Percentiles rank a stretch among this genome's conserved stretches.
These are phyloP conservation scores for Fibroporia radiculosa DNA, from an alignment of 768 basidiomycete genomes.

Conservation along the genomic window DNA sequence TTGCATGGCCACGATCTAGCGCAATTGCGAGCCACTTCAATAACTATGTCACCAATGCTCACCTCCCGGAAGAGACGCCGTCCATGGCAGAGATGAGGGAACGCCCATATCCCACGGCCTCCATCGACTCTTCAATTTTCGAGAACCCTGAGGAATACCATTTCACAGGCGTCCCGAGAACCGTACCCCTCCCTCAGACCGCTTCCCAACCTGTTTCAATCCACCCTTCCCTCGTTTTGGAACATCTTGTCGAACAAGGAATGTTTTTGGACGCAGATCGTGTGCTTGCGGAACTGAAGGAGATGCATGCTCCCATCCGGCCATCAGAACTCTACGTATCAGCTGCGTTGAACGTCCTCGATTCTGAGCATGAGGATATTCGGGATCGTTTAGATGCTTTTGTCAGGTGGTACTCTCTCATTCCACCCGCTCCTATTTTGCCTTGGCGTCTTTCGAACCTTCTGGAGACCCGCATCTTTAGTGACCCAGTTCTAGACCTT, in stretches of 20 bases:
- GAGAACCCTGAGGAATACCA: conserved; percentile 30
- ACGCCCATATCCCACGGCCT: conserved; percentile 26
- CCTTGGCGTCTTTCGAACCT: background rate
- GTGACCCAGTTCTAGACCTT: conserved; percentile 24
- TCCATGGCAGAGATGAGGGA: conserved; percentile 28
- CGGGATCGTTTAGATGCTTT: conserved; percentile 20
- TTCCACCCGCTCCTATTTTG: conserved; percentile 24
- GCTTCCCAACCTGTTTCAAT: conserved; percentile 2
- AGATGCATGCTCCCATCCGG: conserved; percentile 29
- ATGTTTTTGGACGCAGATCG: conserved; percentile 27
- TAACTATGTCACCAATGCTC: conserved; percentile 17
- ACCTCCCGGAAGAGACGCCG: conserved; percentile 22
- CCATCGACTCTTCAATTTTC: conserved; percentile 28
- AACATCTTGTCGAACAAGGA: conserved; percentile 21
- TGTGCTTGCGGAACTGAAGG: conserved; percentile 33
- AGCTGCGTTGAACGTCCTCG: conserved; percentile 29
- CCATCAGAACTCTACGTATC: conserved; percentile 27
- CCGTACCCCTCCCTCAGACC: too few relatives aligned
- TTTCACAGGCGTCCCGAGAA: conserved; percentile 2
- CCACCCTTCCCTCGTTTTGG: conserved; percentile 17
- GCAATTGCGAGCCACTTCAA: conserved; percentile 8
- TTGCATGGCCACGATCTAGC: conserved; percentile 2
- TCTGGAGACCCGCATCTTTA: conserved; percentile 25
- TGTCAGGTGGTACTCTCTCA: conserved; percentile 35
- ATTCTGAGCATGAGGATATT: conserved; percentile 5